A percentile compares a stretch with the other conserved stretches of the same genome.
These are phyloP conservation scores for Acorus gramineus DNA, from an alignment of 106 monocot genomes.

Conservation along the genomic window DNA sequence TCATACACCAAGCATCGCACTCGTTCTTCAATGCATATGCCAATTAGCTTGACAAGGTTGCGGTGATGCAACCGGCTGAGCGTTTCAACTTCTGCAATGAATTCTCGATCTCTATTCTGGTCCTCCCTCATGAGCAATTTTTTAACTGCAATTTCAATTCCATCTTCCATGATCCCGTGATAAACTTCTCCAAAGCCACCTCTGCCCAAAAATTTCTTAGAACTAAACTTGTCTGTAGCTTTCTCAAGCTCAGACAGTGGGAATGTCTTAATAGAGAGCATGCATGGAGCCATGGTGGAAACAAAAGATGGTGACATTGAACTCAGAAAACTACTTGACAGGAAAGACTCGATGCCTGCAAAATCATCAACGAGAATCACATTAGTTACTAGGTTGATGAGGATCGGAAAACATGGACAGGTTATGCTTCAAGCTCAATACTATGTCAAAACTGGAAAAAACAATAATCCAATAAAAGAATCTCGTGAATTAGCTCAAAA, in stretches of 20 bases:
- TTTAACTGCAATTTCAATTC: constrained; percentile 49
- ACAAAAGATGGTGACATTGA: too few species aligned
- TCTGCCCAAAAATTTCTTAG: constrained; percentile 9
- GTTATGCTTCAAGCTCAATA: too few species aligned
- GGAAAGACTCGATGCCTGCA: too few species aligned
- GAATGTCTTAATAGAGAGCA: too few species aligned
- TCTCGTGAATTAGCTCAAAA: too few species aligned
- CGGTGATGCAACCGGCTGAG: constrained; percentile 92
- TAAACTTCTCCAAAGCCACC: constrained; percentile 78
- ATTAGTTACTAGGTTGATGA: background rate
- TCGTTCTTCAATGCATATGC: constrained; percentile 74
- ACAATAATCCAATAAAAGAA: too few species aligned
- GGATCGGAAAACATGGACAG: too few species aligned
- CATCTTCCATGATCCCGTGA: constrained; percentile 43
- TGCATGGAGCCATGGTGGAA: too few species aligned
- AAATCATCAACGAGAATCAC: background rate
- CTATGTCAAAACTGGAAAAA: too few species aligned
- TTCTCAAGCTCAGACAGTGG: background rate
- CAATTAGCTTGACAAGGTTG: constrained; percentile 95
- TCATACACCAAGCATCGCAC: constrained; percentile 66
- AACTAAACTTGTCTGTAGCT: too few species aligned
- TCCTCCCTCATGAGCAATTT: constrained; percentile 41
- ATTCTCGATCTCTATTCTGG: constrained; percentile 57
- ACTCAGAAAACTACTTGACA: too few species aligned
- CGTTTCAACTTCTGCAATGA: constrained; percentile 79